Percentiles rank a stretch among this genome's conserved stretches.
phyloP scores from a whole-genome alignment of 331 rosid species.

The Quercus lobata region DNA sequence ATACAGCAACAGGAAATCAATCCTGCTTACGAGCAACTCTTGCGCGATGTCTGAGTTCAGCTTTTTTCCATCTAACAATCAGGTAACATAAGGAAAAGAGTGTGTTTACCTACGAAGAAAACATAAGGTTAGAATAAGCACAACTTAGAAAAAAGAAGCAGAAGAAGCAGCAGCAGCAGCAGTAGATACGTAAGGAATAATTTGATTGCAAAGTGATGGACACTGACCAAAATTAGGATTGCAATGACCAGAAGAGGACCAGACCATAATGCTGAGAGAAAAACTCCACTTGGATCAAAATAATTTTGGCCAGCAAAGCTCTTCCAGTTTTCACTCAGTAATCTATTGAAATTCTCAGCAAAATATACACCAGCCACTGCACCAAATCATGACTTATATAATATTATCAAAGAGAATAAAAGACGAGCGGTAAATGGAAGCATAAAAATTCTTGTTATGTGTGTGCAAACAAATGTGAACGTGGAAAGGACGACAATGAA shows the following conservation, averaged over 20 bases:
- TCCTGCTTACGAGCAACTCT: conserved; percentile 76
- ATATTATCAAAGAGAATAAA: conserved; percentile 4
- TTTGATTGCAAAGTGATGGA: background rate
- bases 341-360: conserved; percentile 70
- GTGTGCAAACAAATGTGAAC: background rate
- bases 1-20: conserved; percentile 22
- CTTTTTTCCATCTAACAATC: conserved; percentile 93
- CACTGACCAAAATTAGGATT: conserved; percentile 84
- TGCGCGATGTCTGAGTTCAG: conserved; percentile 89
- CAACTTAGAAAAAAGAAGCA: background rate
- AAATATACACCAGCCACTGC: conserved; percentile 92
- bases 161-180: background rate
- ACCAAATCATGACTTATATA: conserved; percentile 15
- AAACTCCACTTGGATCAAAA: conserved; percentile 81
- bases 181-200: background rate
- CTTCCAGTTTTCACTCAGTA: conserved; percentile 71
- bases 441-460: background rate
- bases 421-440: background rate
- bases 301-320: conserved; percentile 81
- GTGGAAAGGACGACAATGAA: background rate
- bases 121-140: conserved; percentile 7
- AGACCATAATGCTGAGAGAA: conserved; percentile 81
- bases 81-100: conserved; percentile 76
- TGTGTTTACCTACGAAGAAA: conserved; percentile 71
- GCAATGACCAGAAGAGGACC: conserved; percentile 90